Evolutionary conservation across 768 basidiomycete species (phyloP), one percentile per base, ranked within the genome.

Genomic region (Pulveroboletus sp.): DNA sequence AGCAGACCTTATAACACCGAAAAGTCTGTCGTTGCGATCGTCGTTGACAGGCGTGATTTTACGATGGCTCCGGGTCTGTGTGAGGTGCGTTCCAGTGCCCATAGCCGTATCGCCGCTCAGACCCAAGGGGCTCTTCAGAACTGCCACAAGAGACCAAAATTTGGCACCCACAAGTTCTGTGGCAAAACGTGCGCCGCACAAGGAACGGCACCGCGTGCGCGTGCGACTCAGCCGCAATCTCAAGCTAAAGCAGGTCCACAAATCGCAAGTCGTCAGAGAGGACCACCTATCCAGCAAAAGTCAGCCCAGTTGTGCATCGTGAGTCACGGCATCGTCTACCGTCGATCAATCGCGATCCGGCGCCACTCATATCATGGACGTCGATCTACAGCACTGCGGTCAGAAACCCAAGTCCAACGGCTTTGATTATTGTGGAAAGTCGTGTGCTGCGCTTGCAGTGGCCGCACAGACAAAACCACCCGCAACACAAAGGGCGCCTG

Each of bases 361-460:
- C 20, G n/a, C 23, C 45, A 40, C 46, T 57, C 49, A 63, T 23
- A 41, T 54, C 45, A 62, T 56, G 62, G 45, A 17, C 41, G 59
- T 45, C 62, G 61, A 63, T 62, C 57, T 54, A 22, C 39, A 68
- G 67, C 30, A 66, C 30, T 85, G 84, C 62, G 76, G 80, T 55
- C 76, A 78, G 67, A 82, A 79, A 54, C 79, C 81, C 11, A 85
- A 81, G 65, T 80, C 75, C 68, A 76, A 71, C 49, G 72, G 71
- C 55, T 80, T 78, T 58, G 77, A 83, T 45, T 85, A 74, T 62
- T 85, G 84, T 51, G 77, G 82, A 38, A 83, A 81, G 73, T 77
- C 75, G 34, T 85, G 84, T 60, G 82, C 81, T 10, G 68, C 75
- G 1, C 57, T 70, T n/a, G 81, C 80, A 5, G 67, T 64, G 26